Percentiles rank a stretch among this genome's conserved stretches.
phyloP scores from a whole-genome alignment of 1,139 yeast species.

The Sugiyamaella sp. region DNA sequence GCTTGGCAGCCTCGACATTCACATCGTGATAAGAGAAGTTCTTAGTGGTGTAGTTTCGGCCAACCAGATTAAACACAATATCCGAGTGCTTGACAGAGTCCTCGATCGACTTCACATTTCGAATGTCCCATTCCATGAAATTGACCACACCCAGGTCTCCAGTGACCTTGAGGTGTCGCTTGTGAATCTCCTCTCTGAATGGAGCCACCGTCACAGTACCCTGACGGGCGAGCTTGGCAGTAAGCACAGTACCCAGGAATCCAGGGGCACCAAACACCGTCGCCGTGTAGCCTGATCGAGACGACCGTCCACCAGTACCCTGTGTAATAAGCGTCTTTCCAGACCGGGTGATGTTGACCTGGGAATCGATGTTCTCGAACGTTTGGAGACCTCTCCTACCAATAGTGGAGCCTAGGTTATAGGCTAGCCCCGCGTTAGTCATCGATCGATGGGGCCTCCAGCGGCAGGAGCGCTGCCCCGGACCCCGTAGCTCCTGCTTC shows the following conservation, averaged over 20 bases:
- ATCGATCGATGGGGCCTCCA: too few relatives aligned
- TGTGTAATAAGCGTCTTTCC: slow-evolving; percentile 73
- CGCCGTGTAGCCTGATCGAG: slow-evolving; percentile 89
- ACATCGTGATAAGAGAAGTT: slow-evolving; percentile 83
- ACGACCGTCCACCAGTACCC: slow-evolving; percentile 80
- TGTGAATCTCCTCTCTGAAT: slow-evolving; percentile 76
- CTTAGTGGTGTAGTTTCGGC: slow-evolving; percentile 77
- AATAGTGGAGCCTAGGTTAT: not conserved
- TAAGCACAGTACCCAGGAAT: slow-evolving; percentile 72
- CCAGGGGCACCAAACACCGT: slow-evolving; percentile 88
- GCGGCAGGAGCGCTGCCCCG: slow-evolving; percentile 1
- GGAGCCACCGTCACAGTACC: slow-evolving; percentile 82
- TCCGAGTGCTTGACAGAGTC: slow-evolving; percentile 82
- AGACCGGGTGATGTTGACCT: slow-evolving; percentile 71
- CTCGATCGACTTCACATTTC: slow-evolving; percentile 76
- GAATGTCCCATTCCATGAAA: slow-evolving; percentile 79
- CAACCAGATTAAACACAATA: slow-evolving; percentile 79
- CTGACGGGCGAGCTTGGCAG: slow-evolving; percentile 74
- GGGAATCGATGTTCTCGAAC: slow-evolving; percentile 50
- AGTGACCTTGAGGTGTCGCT: slow-evolving; percentile 76
- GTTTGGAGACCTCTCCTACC: slow-evolving; percentile 37
- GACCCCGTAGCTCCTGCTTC: not conserved
- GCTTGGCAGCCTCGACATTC: slow-evolving; percentile 74
- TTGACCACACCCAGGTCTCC: slow-evolving; percentile 91
- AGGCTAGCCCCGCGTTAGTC: not conserved